Evolutionary conservation across 2,329 filamentous ascomycete genomes (phyloP), one percentile per base, ranked within the genome.

Genomic region (Lasiodiplodia hormozganensis): DNA sequence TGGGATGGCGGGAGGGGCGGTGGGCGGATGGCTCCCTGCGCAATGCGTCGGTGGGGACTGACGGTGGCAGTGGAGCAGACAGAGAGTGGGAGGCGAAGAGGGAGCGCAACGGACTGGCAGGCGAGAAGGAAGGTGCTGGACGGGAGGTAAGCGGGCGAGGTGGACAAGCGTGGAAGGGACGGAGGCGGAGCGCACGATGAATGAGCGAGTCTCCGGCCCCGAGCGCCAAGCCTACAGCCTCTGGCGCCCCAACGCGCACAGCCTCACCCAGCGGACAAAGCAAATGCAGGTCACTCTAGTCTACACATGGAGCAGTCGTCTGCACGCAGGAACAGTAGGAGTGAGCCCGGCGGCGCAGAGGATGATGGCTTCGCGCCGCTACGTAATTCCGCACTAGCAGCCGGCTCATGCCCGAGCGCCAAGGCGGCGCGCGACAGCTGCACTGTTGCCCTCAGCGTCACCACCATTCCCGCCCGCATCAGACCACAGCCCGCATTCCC

Each of bases 371-470:
- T 34, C 31, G 31, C 31, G 31, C 31, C 31, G 49, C 51, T 53
- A 25, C 21, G 25, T 53, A 53, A 28, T 23, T n/a, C n/a, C 31
- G 31, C 54, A 31, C 31, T 57, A 57, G 54, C 31, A 47, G 43
- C 25, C 54, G n/a, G 14, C n/a, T 21, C 38, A 23, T n/a, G 47
- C 25, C 25, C 40, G 31, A 49, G 36, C 31, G 62, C 62, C 62
- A 65, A 65, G 65, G 18, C 40, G 53, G 52, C 28, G 40, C 28
- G 52, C 64, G 53, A 49, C 64, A 34, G 53, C 54, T 34, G 53
- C 54, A 52, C 54, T 34, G 65, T 36, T 47, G 65, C 65, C 52
- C 43, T 58, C 40, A 58, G 43, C 65, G 47, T 51, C 65, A 67
- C 31, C 64, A 57, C 49, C 53, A 34, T 28, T 49, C 40, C 23